Base-by-base conservation (phyloP, 2,329 filamentous ascomycete species). In the Septoria petroselini region DNA sequence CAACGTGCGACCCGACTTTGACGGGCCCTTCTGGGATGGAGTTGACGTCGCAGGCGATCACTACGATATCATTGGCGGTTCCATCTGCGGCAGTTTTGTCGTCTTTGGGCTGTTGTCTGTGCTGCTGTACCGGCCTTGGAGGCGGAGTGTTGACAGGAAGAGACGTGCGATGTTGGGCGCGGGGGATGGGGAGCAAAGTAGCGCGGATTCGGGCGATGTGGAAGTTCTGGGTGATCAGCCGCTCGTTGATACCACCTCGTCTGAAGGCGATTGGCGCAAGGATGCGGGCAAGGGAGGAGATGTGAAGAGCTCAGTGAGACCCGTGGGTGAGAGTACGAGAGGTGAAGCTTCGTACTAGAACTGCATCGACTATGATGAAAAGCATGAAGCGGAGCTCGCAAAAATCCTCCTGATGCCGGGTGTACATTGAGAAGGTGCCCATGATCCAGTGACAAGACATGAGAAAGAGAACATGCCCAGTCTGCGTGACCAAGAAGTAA, bases 21-120 rank as follows among this genome's bases (percentile, higher is more conserved):
- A 77, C 12, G 90, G 89, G 0, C 69, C 68, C n/a, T 96, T 97
- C 69, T 97, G 93, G 93, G 84, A 95, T 44, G 91, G 90, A 0
- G 86, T 97, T 0, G 79, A 82, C 41, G 79, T 76, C 0, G 82
- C 86, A 1, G 83, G 86, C 0, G 88, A 95, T 56, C 78, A 90
- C 65, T 95, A 89, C 60, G 88, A 95, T 68, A 80, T 91, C 53
- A 84, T 95, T 38, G 90, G 91, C 7, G 93, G 88, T 1, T 80
- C 79, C 12, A 95, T 98, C 27, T 95, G 91, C 57, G 90, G 84
- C 0, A 76, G 88, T 0, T 97, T 97, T 60, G 70, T 95, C 0
- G 68, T 95, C 0, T 84, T 89, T 39, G 91, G 90, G 0, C 68
- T 81, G 0, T 75, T 86, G 0, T 89, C 88, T 6, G 79, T 95